Percentiles rank a stretch among this genome's conserved stretches.
These are phyloP conservation scores for Fusarium armeniacum DNA, from an alignment of 2,329 filamentous ascomycete genomes.

Conservation along the genomic window DNA sequence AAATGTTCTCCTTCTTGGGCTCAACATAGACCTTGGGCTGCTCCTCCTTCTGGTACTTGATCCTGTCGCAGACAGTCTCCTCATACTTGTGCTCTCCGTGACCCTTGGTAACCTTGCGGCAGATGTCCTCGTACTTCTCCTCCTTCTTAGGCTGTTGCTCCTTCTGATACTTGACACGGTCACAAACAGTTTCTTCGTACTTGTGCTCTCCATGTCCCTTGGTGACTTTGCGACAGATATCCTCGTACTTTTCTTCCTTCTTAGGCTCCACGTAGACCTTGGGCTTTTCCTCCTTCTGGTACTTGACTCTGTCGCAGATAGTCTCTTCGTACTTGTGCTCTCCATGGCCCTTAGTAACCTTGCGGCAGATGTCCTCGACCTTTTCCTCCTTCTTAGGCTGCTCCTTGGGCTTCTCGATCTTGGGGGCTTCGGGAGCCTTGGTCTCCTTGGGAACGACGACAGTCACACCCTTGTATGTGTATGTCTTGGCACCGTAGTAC, in stretches of 20 bases:
- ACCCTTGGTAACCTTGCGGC: background rate
- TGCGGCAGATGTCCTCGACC: background rate
- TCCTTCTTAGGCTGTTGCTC: conserved; percentile 17
- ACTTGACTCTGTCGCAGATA: conserved; percentile 27
- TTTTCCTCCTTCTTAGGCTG: conserved; percentile 16
- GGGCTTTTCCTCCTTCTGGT: conserved; percentile 3
- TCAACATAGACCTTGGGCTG: conserved; percentile 9
- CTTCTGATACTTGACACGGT: conserved; percentile 18
- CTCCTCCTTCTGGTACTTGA: conserved; percentile 12
- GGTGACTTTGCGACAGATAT: background rate
- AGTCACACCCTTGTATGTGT: conserved; percentile 25
- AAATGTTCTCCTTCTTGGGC: conserved; percentile 28
- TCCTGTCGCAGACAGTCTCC: conserved; percentile 25
- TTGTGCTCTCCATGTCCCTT: conserved; percentile 7
- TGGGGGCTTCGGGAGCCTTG: conserved; percentile 19
- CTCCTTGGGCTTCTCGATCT: conserved; percentile 5
- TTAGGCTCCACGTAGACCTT: conserved; percentile 11
- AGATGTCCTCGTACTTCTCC: conserved; percentile 2
- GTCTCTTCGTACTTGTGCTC: conserved; percentile 19
- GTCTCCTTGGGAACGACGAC: conserved; percentile 30
- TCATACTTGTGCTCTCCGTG: conserved; percentile 14
- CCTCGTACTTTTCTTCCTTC: conserved; percentile 9
- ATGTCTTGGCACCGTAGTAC: conserved; percentile 28
- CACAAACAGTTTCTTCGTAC: conserved; percentile 26
- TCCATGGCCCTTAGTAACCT: background rate